phyloP scores from a whole-genome alignment of 768 basidiomycete species.

The Tubosaeta sp. region DNA sequence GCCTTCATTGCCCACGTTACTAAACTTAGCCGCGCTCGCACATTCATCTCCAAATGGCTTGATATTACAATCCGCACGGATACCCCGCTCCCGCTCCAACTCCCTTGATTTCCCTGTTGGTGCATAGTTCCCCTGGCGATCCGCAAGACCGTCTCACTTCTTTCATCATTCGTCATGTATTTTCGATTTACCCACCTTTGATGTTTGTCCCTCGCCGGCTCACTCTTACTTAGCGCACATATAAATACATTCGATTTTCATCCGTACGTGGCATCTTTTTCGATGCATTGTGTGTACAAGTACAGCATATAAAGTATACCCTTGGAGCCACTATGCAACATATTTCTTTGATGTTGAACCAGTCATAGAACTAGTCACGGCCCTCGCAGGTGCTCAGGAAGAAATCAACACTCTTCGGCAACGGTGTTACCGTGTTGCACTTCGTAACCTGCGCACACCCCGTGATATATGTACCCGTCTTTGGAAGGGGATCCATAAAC shows the following conservation, averaged over 20 bases:
- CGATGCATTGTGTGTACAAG: neutral
- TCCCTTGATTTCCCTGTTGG: conserved; percentile 1
- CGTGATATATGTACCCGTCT: no score
- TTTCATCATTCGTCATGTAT: neutral
- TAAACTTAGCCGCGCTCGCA: neutral
- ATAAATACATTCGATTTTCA: neutral
- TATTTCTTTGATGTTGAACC: no score
- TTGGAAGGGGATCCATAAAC: no score
- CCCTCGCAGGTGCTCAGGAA: no score
- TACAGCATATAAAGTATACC: neutral
- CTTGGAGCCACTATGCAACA: neutral
- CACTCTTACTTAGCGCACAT: neutral
- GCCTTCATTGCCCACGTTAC: neutral
- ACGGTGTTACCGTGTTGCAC: no score
- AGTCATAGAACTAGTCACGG: no score
- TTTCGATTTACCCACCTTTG: neutral
- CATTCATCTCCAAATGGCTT: neutral
- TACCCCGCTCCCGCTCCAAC: neutral
- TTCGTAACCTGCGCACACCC: no score
- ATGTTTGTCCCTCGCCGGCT: neutral
- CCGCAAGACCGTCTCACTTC: neutral
- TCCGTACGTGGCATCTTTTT: neutral
- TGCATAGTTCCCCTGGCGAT: neutral
- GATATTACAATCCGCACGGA: neutral
- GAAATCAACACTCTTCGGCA: no score